Evolutionary conservation across 768 basidiomycete species (phyloP).

Genomic region (Mycena alexandri): DNA sequence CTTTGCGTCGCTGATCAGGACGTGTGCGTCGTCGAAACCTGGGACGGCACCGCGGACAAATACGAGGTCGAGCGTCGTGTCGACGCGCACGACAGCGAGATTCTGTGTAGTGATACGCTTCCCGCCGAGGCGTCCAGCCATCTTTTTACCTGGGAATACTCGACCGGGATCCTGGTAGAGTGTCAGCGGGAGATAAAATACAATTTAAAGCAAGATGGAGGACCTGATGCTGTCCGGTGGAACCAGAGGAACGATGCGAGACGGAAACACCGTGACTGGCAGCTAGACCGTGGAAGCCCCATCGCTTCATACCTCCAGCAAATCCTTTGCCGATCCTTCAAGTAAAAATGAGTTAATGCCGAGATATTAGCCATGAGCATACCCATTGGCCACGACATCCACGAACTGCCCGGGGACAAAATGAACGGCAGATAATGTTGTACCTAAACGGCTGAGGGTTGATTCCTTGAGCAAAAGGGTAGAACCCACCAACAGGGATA

Average conservation of each 20-base stretch:
- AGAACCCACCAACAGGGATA: constrained; percentile 82
- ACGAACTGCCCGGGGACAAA: constrained; percentile 99
- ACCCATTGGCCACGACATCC: constrained; percentile 50
- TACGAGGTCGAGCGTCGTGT: constrained; percentile 86
- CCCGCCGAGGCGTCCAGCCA: constrained; percentile 95
- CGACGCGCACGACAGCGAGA: constrained; percentile 89
- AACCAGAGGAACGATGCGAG: constrained; percentile 93
- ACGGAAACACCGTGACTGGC: constrained; percentile 97
- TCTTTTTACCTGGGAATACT: constrained; percentile 97
- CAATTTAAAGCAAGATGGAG: background rate
- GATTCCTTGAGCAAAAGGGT: background rate
- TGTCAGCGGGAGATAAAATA: constrained; percentile 14
- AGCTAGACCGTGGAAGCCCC: constrained; percentile 91
- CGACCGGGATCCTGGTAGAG: constrained; percentile 89
- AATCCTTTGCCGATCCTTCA: constrained; percentile 96
- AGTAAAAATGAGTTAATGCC: constrained; percentile 3
- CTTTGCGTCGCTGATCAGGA: constrained; percentile 89
- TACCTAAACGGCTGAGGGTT: constrained; percentile 64
- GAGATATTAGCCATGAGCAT: background rate
- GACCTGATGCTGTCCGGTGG: constrained; percentile 96
- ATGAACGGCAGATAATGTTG: constrained; percentile 90
- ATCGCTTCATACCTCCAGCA: constrained; percentile 96
- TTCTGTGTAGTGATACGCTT: constrained; percentile 88
- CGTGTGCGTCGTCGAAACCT: constrained; percentile 89
- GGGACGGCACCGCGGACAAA: constrained; percentile 94